Conservation (phyloP, 2,329 filamentous ascomycete species). For the Xylariaceae sp. region DNA sequence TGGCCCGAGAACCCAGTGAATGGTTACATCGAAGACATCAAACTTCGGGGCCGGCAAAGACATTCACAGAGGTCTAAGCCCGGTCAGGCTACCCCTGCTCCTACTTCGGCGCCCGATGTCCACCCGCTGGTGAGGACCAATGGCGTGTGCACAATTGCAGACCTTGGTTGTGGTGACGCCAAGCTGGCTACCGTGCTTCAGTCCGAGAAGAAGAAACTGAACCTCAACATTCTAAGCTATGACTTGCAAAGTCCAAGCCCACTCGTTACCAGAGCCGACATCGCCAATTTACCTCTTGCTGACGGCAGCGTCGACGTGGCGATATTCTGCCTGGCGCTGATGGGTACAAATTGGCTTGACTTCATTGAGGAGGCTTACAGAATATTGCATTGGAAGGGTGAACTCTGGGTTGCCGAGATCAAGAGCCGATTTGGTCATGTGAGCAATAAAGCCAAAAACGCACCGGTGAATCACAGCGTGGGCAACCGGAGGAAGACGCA, state of each 20-base stretch:
- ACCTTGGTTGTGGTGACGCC: conserved; percentile 91
- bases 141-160: conserved; percentile 73
- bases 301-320: conserved; percentile 77
- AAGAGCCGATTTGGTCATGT: conserved; percentile 80
- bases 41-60: conserved; percentile 56
- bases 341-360: conserved; percentile 98
- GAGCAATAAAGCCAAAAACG: conserved; percentile 39
- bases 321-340: conserved; percentile 92
- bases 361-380: conserved; percentile 96
- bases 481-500: conserved; percentile 57
- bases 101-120: conserved; percentile 25
- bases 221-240: conserved; percentile 73
- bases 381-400: conserved; percentile 85
- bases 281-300: conserved; percentile 71
- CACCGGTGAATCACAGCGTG: conserved; percentile 62
- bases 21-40: conserved; percentile 69
- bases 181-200: conserved; percentile 67
- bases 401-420: conserved; percentile 96
- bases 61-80: conserved; percentile 24
- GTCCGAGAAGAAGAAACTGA: conserved; percentile 57
- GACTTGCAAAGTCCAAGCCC: conserved; percentile 75
- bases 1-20: conserved; percentile 98
- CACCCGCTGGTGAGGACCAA: conserved; percentile 65
- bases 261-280: conserved; percentile 82
- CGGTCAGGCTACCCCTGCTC: conserved; percentile 4